phyloP scores from a whole-genome alignment of 345 rosid genomes.

The Populus deltoides region DNA sequence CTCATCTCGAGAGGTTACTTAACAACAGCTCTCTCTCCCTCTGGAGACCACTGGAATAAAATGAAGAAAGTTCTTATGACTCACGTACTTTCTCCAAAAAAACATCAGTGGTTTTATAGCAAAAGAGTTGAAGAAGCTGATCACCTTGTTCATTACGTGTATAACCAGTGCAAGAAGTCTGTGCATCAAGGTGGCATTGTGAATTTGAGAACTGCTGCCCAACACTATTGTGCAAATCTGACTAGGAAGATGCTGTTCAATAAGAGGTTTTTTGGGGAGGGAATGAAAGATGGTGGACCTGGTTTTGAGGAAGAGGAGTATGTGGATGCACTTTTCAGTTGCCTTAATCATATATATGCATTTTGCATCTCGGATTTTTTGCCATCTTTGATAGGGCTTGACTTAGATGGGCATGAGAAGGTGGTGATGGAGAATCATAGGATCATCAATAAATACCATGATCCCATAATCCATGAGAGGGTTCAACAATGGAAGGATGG shows the following conservation, averaged over 20 bases:
- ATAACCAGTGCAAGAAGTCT: conserved; percentile 19
- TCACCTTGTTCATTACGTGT: conserved; percentile 33
- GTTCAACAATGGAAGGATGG: conserved; percentile 35
- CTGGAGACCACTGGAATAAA: conserved; percentile 48
- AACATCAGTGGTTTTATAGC: conserved; percentile 6
- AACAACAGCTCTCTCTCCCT: conserved; percentile 30
- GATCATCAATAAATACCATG: conserved; percentile 28
- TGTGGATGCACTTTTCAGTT: conserved; percentile 42
- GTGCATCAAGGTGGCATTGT: not conserved
- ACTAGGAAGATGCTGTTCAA: conserved; percentile 21
- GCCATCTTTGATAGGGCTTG: conserved; percentile 38
- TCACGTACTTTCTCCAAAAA: conserved; percentile 20
- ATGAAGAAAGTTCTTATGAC: conserved; percentile 38
- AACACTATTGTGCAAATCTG: conserved; percentile 26
- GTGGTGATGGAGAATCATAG: not conserved
- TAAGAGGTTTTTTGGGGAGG: conserved; percentile 25
- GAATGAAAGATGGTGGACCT: conserved; percentile 23
- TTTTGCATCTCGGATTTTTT: conserved; percentile 50
- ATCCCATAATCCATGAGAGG: conserved; percentile 37
- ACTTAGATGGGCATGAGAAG: conserved; percentile 43
- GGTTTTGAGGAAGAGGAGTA: conserved; percentile 29
- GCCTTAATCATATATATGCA: conserved; percentile 29
- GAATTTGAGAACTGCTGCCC: conserved; percentile 9
- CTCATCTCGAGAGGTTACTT: conserved; percentile 28
- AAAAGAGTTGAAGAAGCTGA: conserved; percentile 45